Conservation (phyloP, 129 eudicot species). For the Oenanthe sinensis region DNA sequence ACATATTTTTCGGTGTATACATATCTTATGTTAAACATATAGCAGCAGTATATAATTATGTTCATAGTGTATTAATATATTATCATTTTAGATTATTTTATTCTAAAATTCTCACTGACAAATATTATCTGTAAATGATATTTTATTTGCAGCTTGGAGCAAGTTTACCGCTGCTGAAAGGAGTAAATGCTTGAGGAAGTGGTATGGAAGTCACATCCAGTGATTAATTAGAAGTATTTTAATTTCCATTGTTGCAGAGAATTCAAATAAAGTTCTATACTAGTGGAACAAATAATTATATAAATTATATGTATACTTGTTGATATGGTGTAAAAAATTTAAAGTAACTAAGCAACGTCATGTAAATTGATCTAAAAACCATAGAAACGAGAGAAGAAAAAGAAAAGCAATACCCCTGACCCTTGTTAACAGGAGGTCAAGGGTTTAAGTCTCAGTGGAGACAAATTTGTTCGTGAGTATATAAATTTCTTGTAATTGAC, state of each 20-base stretch:
- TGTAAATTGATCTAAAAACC: neutral
- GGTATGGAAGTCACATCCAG: conserved; percentile 33
- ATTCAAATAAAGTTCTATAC: neutral
- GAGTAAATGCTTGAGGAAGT: conserved; percentile 70
- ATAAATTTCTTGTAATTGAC: neutral
- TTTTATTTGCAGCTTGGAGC: conserved; percentile 65
- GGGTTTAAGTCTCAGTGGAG: neutral
- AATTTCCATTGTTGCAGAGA: neutral
- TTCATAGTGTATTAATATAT: neutral
- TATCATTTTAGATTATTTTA: neutral
- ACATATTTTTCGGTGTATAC: neutral
- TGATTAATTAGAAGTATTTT: conserved; percentile 5
- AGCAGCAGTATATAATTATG: neutral
- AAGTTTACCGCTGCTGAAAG: conserved; percentile 72
- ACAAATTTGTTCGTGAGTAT: neutral
- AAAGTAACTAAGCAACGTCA: neutral
- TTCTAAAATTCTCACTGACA: neutral
- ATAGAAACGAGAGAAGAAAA: neutral
- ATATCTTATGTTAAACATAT: neutral
- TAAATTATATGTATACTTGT: neutral
- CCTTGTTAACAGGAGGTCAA: neutral
- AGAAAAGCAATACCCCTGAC: neutral
- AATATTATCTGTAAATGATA: conserved; percentile 4
- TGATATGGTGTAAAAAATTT: neutral
- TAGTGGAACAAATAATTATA: neutral